Conservation (phyloP, 164 flowering plant genomes). For the Platanus orientalis region DNA sequence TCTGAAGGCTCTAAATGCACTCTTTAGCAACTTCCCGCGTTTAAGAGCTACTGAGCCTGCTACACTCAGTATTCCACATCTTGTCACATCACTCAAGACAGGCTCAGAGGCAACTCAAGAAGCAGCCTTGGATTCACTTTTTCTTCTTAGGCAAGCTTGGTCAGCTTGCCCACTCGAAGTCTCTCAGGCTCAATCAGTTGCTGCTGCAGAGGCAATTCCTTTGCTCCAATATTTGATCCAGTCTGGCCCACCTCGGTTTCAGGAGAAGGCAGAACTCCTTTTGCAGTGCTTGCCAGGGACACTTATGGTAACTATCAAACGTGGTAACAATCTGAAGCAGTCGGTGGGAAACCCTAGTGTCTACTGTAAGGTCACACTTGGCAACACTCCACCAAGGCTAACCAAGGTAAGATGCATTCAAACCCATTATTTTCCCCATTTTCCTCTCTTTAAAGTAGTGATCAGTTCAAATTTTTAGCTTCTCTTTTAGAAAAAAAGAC, state of each 20-base stretch:
- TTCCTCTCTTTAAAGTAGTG: no score
- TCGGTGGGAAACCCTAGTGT: slow-evolving; percentile 95
- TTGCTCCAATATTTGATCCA: slow-evolving; percentile 85
- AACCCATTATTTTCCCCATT: no score
- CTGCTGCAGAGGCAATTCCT: slow-evolving; percentile 96
- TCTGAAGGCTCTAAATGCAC: slow-evolving; percentile 76
- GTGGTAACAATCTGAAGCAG: slow-evolving; percentile 94
- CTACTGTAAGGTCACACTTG: slow-evolving; percentile 89
- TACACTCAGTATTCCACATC: slow-evolving; percentile 95
- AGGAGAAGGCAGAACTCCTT: slow-evolving; percentile 91
- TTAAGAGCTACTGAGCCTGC: slow-evolving; percentile 97
- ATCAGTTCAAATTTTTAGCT: neutral
- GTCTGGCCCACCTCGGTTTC: slow-evolving; percentile 95
- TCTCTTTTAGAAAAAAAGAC: neutral
- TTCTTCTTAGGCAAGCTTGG: slow-evolving; percentile 97
- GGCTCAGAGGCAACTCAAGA: slow-evolving; percentile 94
- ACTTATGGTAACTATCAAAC: slow-evolving; percentile 74
- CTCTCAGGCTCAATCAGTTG: slow-evolving; percentile 85
- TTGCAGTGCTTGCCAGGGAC: slow-evolving; percentile 98
- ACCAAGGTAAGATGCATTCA: slow-evolving; percentile 53
- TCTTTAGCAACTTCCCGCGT: slow-evolving; percentile 91
- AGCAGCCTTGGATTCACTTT: slow-evolving; percentile 90
- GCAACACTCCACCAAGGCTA: slow-evolving; percentile 70
- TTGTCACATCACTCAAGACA: slow-evolving; percentile 82
- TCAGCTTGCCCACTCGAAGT: slow-evolving; percentile 97